Conservation (phyloP, 192 early-diverging fungal species). For the Linnemannia schmuckeri region DNA sequence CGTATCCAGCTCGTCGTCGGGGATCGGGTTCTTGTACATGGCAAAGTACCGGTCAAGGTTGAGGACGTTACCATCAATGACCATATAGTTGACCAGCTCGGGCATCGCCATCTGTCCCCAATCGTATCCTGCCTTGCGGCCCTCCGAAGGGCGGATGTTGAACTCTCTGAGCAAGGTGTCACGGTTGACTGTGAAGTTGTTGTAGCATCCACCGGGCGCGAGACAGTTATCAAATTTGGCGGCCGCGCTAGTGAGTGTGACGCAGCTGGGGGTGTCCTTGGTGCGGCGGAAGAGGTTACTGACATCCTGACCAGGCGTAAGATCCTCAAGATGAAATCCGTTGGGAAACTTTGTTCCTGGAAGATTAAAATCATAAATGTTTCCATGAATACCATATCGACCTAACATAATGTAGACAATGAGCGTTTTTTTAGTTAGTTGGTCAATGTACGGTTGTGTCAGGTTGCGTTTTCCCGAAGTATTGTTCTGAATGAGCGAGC, state of each 20-base stretch:
- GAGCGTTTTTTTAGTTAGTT: not conserved
- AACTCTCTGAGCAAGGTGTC: not conserved
- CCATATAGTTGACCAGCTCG: constrained; percentile 63
- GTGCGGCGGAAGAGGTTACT: constrained; percentile 60
- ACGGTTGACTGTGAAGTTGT: constrained; percentile 26
- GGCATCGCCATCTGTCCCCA: constrained; percentile 64
- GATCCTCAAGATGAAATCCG: constrained; percentile 19
- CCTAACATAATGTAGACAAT: constrained; percentile 9
- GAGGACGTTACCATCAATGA: constrained; percentile 73
- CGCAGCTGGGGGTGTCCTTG: constrained; percentile 36
- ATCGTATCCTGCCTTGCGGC: constrained; percentile 63
- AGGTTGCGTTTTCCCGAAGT: not conserved
- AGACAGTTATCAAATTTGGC: constrained; percentile 60
- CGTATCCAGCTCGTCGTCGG: constrained; percentile 64
- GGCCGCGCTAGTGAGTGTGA: constrained; percentile 51
- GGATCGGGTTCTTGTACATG: constrained; percentile 50
- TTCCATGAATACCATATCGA: constrained; percentile 35
- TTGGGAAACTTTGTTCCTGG: constrained; percentile 11
- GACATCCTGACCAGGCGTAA: constrained; percentile 67
- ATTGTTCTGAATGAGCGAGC: not conserved
- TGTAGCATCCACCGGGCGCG: constrained; percentile 23
- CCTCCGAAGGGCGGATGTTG: not conserved
- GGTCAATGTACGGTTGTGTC: not conserved
- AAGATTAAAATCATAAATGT: constrained; percentile 35
- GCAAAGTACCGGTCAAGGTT: constrained; percentile 71